phyloP scores from a whole-genome alignment of 768 basidiomycete genomes.

The Tylopilus sp. region DNA sequence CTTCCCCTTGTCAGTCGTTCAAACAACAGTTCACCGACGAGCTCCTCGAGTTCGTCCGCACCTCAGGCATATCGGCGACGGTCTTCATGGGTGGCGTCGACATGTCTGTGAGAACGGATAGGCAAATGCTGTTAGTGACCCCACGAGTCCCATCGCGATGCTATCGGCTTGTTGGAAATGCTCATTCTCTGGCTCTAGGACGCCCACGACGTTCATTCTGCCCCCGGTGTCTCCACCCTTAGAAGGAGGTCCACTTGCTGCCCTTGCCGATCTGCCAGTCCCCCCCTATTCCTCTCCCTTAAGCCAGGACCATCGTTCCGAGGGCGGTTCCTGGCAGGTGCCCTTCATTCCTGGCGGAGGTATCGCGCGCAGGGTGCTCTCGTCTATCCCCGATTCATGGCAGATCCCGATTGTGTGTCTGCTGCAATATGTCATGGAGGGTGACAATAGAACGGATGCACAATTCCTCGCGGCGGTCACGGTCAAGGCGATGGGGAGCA shows the following conservation, averaged over 20 bases:
- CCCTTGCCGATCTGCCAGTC: conserved; percentile 46
- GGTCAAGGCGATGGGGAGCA: conserved; percentile 43
- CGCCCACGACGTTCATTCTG: conserved; percentile 59
- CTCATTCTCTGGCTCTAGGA: conserved; percentile 38
- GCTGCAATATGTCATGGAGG: conserved; percentile 76
- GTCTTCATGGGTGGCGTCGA: conserved; percentile 77
- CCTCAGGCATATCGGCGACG: conserved; percentile 46
- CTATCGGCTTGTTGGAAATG: conserved; percentile 2
- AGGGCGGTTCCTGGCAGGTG: conserved; percentile 32
- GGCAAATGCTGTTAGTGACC: conserved; percentile 73
- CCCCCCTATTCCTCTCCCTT: conserved; percentile 52
- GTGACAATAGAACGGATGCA: conserved; percentile 78
- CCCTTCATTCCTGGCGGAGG: conserved; percentile 84
- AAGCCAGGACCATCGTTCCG: conserved; percentile 30
- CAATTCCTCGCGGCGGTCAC: conserved; percentile 53
- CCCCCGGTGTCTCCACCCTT: conserved; percentile 45
- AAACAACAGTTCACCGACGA: conserved; percentile 65
- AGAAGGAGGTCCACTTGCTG: conserved; percentile 40
- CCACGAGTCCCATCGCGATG: conserved; percentile 20
- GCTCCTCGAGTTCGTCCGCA: conserved; percentile 54
- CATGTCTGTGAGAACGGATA: conserved; percentile 66
- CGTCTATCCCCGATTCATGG: conserved; percentile 49
- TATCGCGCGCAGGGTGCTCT: conserved; percentile 62
- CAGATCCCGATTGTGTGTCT: conserved; percentile 54
- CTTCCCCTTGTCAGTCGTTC: conserved; percentile 41